Evolutionary conservation across 2,329 filamentous ascomycete genomes (phyloP), one percentile per base, ranked within the genome.

Genomic region (Diaporthe sp.): DNA sequence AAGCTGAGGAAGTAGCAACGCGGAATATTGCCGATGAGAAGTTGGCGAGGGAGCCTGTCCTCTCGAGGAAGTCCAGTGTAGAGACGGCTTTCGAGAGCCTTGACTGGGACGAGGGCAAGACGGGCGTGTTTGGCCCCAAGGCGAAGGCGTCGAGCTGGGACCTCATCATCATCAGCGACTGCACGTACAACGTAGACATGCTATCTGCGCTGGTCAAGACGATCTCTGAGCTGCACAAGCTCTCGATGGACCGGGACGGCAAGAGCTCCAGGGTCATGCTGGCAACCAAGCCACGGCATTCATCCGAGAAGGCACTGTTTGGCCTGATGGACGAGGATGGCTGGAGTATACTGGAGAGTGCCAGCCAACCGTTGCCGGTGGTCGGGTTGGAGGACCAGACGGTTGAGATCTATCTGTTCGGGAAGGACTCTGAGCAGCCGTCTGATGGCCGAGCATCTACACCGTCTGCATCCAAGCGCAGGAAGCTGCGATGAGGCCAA

Each of bases 171-270:
- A 83, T 92, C 31, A 91, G 89, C 80, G 90, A 92, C 80, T 91
- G 90, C 85, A 91, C 90, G 0, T 92, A 92, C 84, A 92, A 92
- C 76, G 87, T 86, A 72, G 90, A 91, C 79, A 87, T 86, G 77
- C 82, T 92, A 37, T 86, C 88, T 1, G 85, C 88, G 3, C 84
- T 92, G 31, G 87, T 91, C 5, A 85, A 85, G 71, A 91, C 90
- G 1, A 82, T 91, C 49, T 87, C 86, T 2, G 85, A 87, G 2
- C 79, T 92, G 15, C 88, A 90, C 76, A 72, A 76, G 3, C 79
- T 77, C 2, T 79, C 81, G 4, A 74, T 58, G 15, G n/a, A 61
- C 15, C 55, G 31, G 72, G 42, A 74, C 73, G 31, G 74, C 77
- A 39, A 73, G 78, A 42, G 79, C 76, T 67, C 87, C n/a, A 84